Evolutionary conservation across 345 rosid species (phyloP), one percentile per base, ranked within the genome.

Genomic region (Triadica sebifera): DNA sequence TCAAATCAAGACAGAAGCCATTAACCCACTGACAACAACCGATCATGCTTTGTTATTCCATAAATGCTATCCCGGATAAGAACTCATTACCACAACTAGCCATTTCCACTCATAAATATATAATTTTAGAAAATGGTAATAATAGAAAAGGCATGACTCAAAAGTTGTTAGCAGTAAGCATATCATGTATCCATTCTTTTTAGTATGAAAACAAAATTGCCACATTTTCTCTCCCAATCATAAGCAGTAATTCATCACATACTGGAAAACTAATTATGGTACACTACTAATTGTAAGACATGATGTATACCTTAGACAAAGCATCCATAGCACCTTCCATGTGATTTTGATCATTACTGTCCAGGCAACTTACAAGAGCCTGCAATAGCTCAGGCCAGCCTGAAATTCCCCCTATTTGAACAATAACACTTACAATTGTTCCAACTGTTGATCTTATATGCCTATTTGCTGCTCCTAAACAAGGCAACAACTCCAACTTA

Each of bases 311-410:
- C 99, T 93, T 96, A 17, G 97, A 93, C 75, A 93, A 80, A 15
- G 98, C 96, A 84, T 96, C 99, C 97, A 93, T 91, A 3, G 96
- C 98, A 67, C 99, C 99, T 84, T 93, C 98, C 98, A 93, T 96
- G 78, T 90, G 98, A 84, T 93, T 85, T 5, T 84, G 70, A 29
- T 91, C 94, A 85, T 90, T 87, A 80, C 98, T 89, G 67, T 96
- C 98, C 85, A 96, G 78, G 80, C 97, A 93, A 79, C 81, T 78
- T 12, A 89, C 85, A 47, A 93, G 91, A 76, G 93, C 97, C 78
- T 90, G 90, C 78, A 95, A 81, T 74, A 95, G 78, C 84, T 95
- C 98, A 41, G 90, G 90, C 99, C 99, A 95, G 38, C 91, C 93
- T 45, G 78, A 56, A 82, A 93, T 85, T 38, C 92, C 89, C 49